Base-by-base conservation (phyloP, 768 basidiomycete genomes). In the Myochromella boudieri region DNA sequence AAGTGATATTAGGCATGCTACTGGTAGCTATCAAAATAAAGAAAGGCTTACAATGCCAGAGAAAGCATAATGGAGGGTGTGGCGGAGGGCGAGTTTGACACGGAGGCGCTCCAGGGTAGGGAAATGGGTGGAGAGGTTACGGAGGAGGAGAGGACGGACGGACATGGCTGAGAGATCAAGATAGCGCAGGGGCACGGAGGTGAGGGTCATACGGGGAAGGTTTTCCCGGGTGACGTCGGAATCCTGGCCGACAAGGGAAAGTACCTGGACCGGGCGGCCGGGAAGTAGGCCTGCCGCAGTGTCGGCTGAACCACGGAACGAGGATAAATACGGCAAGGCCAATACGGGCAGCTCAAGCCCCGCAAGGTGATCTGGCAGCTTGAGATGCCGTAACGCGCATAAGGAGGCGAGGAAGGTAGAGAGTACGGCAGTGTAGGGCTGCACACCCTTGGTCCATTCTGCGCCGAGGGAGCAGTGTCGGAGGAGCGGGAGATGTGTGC, bases 51-150 rank as follows among this genome's bases (percentile, higher is more conserved):
- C 84, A 64, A 84, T 81, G 41, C 82, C 84, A 18, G 78, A 76
- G 48, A 84, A 70, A 18, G 81, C 71, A 57, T 77, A 81, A 54
- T 84, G 83, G 22, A 85, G 70, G 6, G 83, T 84, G 57, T 85
- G 82, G 28, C 83, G 68, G 26, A 85, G 67, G 15, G 84, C 82
- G 36, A 84, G 75, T 54, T 72, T 72, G 31, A 85, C 70, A 47
- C 72, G 73, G 57, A 85, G 68, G 32, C 62, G 67, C 58, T 80
- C 73, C 34, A 86, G 60, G 38, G 68, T 67, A 38, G 71, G 65
- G 38, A 85, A 68, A 59, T 76, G 69, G 14, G 64, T 67, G 37
- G 82, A 77, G 56, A 84, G 64, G 59, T 77, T 78, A 46, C 78
- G 72, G 42, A 85, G 68, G 32, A 82, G 71, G 45, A 69, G 61